Evolutionary conservation across 352 stramenopile genomes (phyloP).

Genomic region (Pythium periplocum): DNA sequence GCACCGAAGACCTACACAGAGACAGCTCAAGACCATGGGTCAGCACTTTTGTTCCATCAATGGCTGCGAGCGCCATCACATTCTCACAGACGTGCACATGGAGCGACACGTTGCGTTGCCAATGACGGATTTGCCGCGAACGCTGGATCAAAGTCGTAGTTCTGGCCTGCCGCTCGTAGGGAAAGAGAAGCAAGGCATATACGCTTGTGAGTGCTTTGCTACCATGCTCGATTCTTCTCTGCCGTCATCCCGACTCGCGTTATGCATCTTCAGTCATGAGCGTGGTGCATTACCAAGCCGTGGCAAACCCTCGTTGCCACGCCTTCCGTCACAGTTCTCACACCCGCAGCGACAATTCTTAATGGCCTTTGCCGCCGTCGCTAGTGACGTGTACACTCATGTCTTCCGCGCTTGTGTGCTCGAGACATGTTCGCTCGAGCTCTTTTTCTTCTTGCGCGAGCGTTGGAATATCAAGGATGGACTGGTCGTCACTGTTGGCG

Average conservation of each 20-base stretch:
- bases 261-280: slow-evolving; percentile 62
- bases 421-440: slow-evolving; percentile 36
- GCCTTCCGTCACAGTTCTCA: slow-evolving; percentile 27
- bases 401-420: slow-evolving; percentile 56
- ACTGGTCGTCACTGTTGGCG: slow-evolving; percentile 25
- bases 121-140: slow-evolving; percentile 72
- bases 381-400: slow-evolving; percentile 35
- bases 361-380: slow-evolving; percentile 42
- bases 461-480: slow-evolving; percentile 37
- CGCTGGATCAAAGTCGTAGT: slow-evolving; percentile 48
- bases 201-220: slow-evolving; percentile 48
- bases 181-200: slow-evolving; percentile 47
- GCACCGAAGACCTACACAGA: slow-evolving; percentile 20
- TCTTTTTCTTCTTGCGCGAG: slow-evolving; percentile 40
- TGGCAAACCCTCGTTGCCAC: background rate
- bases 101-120: slow-evolving; percentile 41
- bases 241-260: slow-evolving; percentile 21
- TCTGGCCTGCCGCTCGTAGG: slow-evolving; percentile 32
- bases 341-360: slow-evolving; percentile 51
- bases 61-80: slow-evolving; percentile 25
- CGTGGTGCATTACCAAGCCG: background rate
- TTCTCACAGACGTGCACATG: slow-evolving; percentile 43
- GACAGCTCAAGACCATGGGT: background rate
- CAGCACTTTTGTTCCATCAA: slow-evolving; percentile 58
- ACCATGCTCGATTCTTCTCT: slow-evolving; percentile 49